Conservation (phyloP, 768 basidiomycete genomes). For the Naematelia aurantialba region DNA sequence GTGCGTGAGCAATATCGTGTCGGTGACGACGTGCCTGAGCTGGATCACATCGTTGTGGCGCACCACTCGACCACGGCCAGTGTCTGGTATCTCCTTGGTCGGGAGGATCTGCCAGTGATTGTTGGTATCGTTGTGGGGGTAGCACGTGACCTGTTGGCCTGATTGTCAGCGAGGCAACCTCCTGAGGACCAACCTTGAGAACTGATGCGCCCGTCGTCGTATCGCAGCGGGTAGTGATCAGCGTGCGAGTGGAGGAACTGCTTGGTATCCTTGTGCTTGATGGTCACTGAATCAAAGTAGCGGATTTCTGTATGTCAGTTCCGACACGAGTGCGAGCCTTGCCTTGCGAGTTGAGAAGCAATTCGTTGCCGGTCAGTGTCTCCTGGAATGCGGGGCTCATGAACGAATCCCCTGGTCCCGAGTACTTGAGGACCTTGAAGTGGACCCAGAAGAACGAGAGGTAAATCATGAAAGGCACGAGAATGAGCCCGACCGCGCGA, state of each 20-base stretch:
- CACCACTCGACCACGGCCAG: slow-evolving; percentile 86
- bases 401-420: slow-evolving; percentile 89
- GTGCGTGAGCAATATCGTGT: slow-evolving; percentile 81
- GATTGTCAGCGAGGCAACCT: background rate
- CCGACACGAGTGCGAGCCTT: slow-evolving; percentile 21
- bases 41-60: slow-evolving; percentile 85
- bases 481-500: slow-evolving; percentile 75
- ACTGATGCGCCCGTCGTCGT: slow-evolving; percentile 91
- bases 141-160: slow-evolving; percentile 96
- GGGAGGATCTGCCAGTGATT: slow-evolving; percentile 95
- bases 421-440: slow-evolving; percentile 78
- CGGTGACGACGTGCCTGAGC: slow-evolving; percentile 79
- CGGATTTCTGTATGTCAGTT: slow-evolving; percentile 67
- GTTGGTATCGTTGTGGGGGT: slow-evolving; percentile 88
- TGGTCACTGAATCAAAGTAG: slow-evolving; percentile 81
- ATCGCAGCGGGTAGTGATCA: slow-evolving; percentile 85
- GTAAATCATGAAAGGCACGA: slow-evolving; percentile 84
- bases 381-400: slow-evolving; percentile 99
- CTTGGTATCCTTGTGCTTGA: slow-evolving; percentile 90
- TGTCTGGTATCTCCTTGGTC: slow-evolving; percentile 89
- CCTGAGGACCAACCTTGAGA: slow-evolving; percentile 66
- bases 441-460: slow-evolving; percentile 95
- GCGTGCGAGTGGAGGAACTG: slow-evolving; percentile 89
- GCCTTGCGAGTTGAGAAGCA: slow-evolving; percentile 90
- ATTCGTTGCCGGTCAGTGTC: slow-evolving; percentile 83